A percentile compares a stretch with the other conserved stretches of the same genome.
Conservation (phyloP, 2,329 filamentous ascomycete genomes). For the Pleomassaria siparia region DNA sequence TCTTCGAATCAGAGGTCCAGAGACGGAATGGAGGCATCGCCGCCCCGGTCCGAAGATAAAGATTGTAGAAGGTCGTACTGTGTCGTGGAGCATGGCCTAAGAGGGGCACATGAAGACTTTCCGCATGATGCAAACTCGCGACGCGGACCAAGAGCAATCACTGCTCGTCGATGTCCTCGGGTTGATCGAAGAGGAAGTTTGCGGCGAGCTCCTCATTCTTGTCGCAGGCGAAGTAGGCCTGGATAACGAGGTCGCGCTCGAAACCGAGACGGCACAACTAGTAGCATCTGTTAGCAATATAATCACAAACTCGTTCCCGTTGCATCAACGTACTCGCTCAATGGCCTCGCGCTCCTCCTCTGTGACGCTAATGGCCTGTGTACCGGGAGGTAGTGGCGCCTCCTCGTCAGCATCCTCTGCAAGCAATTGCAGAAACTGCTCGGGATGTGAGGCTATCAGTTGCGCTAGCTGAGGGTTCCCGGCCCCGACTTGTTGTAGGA, state of each 20-base stretch:
- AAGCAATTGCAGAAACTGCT: conserved; percentile 87
- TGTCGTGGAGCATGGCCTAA: not conserved
- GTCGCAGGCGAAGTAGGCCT: conserved; percentile 98
- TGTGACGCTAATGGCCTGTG: conserved; percentile 86
- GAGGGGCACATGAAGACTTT: not conserved
- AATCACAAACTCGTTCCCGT: conserved; percentile 1
- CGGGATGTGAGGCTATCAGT: conserved; percentile 86
- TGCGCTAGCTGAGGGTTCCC: conserved; percentile 94
- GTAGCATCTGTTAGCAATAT: conserved; percentile 14
- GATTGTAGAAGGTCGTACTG: conserved; percentile 1
- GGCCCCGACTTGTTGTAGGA: conserved; percentile 90
- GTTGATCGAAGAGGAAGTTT: conserved; percentile 97
- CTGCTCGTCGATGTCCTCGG: conserved; percentile 73
- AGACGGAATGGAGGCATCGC: not conserved
- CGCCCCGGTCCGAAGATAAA: not conserved
- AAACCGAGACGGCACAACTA: conserved; percentile 93
- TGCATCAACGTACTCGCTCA: conserved; percentile 69
- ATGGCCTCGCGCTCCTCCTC: conserved; percentile 97
- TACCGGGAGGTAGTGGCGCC: conserved; percentile 80
- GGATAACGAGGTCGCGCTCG: conserved; percentile 87
- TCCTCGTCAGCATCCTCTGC: conserved; percentile 87
- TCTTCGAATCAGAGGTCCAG: no score
- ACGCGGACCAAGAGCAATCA: conserved; percentile 10
- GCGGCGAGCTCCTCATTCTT: conserved; percentile 99
- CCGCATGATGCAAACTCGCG: not conserved